Evolutionary conservation across 1,284 basidiomycete genomes (phyloP), one percentile per base, ranked within the genome.

Genomic region (Papiliotrema fonsecae): DNA sequence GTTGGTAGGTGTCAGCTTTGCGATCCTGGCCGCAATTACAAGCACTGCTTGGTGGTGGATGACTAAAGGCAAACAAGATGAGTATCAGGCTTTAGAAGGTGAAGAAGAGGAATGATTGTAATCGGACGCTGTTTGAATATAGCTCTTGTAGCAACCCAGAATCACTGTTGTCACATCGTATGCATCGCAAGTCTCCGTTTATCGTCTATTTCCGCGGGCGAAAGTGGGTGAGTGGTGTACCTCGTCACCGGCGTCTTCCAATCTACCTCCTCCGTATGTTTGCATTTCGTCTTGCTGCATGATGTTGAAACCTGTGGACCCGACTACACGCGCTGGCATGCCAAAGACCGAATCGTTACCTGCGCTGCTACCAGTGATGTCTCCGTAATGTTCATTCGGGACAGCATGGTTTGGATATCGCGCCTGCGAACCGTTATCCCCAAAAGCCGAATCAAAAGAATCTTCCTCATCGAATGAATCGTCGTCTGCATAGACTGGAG

Each of bases 71-170:
- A 86, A 88, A 68, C 79, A 81, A 42, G 84, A 81, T 19, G 85
- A 88, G 70, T 90, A 88, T 68, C 88, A 90, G 67, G 87, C 87
- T 38, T 72, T 85, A 35, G 86, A 86, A 45, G 86, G 86, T 24
- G 88, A 87, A 68, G 81, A 79, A 36, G 77, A 79, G 42, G 80
- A 82, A 42, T 60, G 35, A 36, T 7, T 14, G 24, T 31, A 16
- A 31, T n/a, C n/a, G n/a, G n/a, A n/a, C n/a, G n/a, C n/a, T n/a
- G n/a, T n/a, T n/a, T n/a, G n/a, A 32, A 32, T 32, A n/a, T n/a
- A n/a, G n/a, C 30, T 10, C 11, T 38, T 38, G 19, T 14, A 18
- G 26, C 9, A 34, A 22, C 16, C 24, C 28, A 13, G 42, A 13
- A 42, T 11, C 40, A 26, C 11, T 38, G 36, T n/a, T n/a, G n/a